These are phyloP conservation scores for Hygrophorus russula DNA, from an alignment of 768 basidiomycete genomes.

Conservation along the genomic window DNA sequence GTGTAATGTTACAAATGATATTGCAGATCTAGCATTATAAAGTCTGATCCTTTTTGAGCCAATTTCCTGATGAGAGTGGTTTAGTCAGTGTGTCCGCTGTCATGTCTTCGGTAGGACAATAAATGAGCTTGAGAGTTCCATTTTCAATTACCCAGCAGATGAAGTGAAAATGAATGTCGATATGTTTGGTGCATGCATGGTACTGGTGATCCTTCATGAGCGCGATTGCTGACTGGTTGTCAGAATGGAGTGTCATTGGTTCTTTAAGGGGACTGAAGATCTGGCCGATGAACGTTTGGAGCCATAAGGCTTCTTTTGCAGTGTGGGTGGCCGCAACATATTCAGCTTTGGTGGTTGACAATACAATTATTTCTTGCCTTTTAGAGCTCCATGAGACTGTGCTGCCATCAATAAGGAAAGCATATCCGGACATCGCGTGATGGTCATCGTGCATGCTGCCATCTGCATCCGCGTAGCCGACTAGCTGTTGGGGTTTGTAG, in stretches of 20 bases:
- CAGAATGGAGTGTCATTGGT: slow-evolving; percentile 7
- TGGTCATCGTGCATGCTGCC: slow-evolving; percentile 10
- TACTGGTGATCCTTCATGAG: slow-evolving; percentile 14
- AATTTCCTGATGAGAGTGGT: too few relatives aligned
- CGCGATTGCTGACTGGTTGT: slow-evolving; percentile 12
- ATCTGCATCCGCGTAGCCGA: slow-evolving; percentile 11
- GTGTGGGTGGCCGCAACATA: slow-evolving; percentile 15
- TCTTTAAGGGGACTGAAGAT: slow-evolving; percentile 5
- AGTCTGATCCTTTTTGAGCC: too few relatives aligned
- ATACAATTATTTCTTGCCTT: slow-evolving; percentile 17
- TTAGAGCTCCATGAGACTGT: slow-evolving; percentile 24
- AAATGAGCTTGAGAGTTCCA: too few relatives aligned
- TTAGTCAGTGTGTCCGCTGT: too few relatives aligned
- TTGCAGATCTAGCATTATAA: too few relatives aligned
- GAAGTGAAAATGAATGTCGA: slow-evolving; percentile 23
- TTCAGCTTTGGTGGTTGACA: slow-evolving; percentile 14
- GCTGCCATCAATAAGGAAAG: slow-evolving; percentile 18
- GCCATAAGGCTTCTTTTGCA: slow-evolving; percentile 18
- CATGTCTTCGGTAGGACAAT: too few relatives aligned
- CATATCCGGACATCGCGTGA: slow-evolving; percentile 22
- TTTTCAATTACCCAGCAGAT: slow-evolving; percentile 11
- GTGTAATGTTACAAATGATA: too few relatives aligned
- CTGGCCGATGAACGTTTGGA: slow-evolving; percentile 16
- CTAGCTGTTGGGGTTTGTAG: slow-evolving; percentile 4
- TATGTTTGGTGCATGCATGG: slow-evolving; percentile 25